Evolutionary conservation across 768 basidiomycete species (phyloP).

Genomic region (Kwoniella botswanensis): DNA sequence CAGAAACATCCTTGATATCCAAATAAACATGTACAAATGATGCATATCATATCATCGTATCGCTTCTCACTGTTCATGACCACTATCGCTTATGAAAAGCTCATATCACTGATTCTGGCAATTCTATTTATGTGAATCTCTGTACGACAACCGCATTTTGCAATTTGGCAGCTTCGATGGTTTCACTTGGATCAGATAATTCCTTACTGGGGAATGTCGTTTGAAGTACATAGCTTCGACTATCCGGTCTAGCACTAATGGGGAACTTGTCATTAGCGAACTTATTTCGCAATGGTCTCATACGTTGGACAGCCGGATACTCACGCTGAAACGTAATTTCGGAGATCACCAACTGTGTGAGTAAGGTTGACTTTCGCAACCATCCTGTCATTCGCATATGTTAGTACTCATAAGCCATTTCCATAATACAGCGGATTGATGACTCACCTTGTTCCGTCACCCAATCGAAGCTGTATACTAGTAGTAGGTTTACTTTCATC

Average conservation of each 20-base stretch:
- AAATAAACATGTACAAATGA: no score
- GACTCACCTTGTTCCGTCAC: conserved; percentile 81
- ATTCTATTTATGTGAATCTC: conserved; percentile 60
- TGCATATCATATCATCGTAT: no score
- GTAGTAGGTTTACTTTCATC: conserved; percentile 82
- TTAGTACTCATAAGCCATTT: not conserved
- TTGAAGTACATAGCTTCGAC: conserved; percentile 73
- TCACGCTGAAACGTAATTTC: conserved; percentile 87
- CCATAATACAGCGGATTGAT: not conserved
- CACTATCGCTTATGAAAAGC: not conserved
- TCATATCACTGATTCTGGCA: not conserved
- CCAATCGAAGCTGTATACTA: conserved; percentile 84
- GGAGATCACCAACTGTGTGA: conserved; percentile 83
- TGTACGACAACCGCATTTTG: conserved; percentile 85
- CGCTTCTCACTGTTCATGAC: no score
- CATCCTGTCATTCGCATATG: conserved; percentile 63
- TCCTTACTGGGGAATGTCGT: conserved; percentile 86
- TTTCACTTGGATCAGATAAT: conserved; percentile 69
- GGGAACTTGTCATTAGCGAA: not conserved
- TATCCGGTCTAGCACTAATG: conserved; percentile 71
- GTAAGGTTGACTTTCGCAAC: conserved; percentile 86
- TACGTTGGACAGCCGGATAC: conserved; percentile 56
- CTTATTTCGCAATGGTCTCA: not conserved
- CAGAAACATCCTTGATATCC: no score
- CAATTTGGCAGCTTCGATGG: conserved; percentile 74